These are phyloP conservation scores for Saturnispora ahearnii DNA, from an alignment of 805 yeast species.

Conservation along the genomic window DNA sequence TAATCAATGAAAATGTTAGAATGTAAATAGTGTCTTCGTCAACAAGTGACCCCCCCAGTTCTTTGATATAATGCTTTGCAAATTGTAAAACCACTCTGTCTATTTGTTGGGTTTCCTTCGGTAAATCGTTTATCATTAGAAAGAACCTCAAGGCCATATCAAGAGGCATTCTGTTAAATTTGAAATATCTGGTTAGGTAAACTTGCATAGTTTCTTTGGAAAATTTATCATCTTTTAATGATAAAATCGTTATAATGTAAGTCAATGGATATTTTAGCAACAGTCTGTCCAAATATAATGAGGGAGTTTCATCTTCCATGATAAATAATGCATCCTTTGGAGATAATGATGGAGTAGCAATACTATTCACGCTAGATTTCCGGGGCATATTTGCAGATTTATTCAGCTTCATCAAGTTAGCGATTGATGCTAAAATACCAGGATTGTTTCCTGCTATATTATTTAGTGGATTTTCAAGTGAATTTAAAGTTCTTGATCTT, in stretches of 20 bases:
- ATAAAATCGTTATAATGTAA: constrained; percentile 22
- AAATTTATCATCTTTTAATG: constrained; percentile 25
- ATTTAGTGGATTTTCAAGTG: constrained; percentile 16
- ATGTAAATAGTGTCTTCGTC: constrained; percentile 49
- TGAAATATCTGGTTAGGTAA: constrained; percentile 31
- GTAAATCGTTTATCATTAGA: constrained; percentile 49
- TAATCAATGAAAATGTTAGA: constrained; percentile 53
- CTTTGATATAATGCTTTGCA: constrained; percentile 40
- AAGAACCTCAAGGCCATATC: constrained; percentile 59
- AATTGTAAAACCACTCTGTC: constrained; percentile 57
- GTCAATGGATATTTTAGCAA: constrained; percentile 21
- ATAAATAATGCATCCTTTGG: constrained; percentile 4
- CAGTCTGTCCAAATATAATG: constrained; percentile 27
- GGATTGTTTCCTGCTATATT: constrained; percentile 12
- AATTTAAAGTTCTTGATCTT: constrained; percentile 27
- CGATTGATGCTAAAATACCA: constrained; percentile 23
- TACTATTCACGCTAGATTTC: constrained; percentile 4
- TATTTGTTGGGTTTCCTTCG: constrained; percentile 69
- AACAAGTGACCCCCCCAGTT: constrained; percentile 31
- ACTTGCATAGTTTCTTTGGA: constrained; percentile 19
- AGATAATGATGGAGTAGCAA: neutral
- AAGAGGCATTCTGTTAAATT: constrained; percentile 47
- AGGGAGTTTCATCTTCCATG: constrained; percentile 23
- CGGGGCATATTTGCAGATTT: constrained; percentile 8
- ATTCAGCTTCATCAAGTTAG: constrained; percentile 23